Evolutionary conservation across 345 rosid species (phyloP).

Genomic region (Eucalyptus erythrocorys): DNA sequence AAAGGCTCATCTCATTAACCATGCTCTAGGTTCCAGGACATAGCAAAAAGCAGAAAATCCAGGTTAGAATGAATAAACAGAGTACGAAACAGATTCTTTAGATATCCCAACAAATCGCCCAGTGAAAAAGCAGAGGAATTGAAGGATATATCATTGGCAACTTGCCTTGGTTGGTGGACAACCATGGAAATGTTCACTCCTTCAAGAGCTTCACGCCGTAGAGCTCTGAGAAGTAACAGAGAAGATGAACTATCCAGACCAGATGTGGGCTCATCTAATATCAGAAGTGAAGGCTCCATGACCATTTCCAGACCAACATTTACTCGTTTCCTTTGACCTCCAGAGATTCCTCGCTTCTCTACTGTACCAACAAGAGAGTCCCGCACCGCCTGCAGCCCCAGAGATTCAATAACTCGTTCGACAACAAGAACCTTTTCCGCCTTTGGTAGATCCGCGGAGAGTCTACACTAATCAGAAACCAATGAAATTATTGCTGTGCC

Average conservation of each 20-base stretch:
- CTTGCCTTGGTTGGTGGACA: conserved; percentile 93
- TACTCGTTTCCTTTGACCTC: conserved; percentile 98
- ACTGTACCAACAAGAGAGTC: conserved; percentile 95
- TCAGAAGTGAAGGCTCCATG: conserved; percentile 98
- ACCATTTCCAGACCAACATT: conserved; percentile 99
- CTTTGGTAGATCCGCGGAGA: conserved; percentile 66
- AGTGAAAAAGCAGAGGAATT: background rate
- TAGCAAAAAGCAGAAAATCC: background rate
- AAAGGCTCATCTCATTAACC: background rate
- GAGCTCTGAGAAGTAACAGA: conserved; percentile 84
- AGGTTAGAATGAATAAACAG: background rate
- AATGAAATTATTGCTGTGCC: background rate
- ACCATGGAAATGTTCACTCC: conserved; percentile 96
- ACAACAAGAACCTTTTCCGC: conserved; percentile 83
- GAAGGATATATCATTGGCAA: background rate
- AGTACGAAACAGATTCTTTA: background rate
- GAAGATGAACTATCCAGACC: conserved; percentile 99
- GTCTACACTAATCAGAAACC: conserved; percentile 24
- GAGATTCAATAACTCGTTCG: conserved; percentile 84
- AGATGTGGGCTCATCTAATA: conserved; percentile 97
- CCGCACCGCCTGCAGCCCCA: conserved; percentile 76
- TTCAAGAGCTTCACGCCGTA: conserved; percentile 97
- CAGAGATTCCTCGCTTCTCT: conserved; percentile 95
- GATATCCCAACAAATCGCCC: background rate
- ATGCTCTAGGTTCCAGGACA: background rate